These are phyloP conservation scores for Smallanthus sonchifolius DNA, from an alignment of 129 eudicot genomes.

Conservation along the genomic window DNA sequence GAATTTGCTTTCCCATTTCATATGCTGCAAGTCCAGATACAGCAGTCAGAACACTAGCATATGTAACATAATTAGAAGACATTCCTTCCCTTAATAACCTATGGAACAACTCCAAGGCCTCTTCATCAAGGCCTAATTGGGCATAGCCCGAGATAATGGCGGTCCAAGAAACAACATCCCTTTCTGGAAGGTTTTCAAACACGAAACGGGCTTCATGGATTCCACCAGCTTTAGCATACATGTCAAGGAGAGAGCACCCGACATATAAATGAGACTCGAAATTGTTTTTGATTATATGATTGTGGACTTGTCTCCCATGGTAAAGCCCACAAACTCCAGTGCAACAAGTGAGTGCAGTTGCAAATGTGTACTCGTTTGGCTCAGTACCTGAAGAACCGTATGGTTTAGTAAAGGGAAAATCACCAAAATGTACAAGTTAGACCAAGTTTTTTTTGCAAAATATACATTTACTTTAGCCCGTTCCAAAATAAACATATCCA, in stretches of 20 bases:
- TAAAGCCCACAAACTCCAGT: slow-evolving; percentile 41
- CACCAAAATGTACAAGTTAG: no score
- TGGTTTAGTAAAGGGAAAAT: slow-evolving; percentile 8
- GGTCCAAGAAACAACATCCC: slow-evolving; percentile 90
- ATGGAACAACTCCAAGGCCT: slow-evolving; percentile 65
- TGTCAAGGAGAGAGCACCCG: slow-evolving; percentile 93
- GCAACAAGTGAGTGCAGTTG: slow-evolving; percentile 76
- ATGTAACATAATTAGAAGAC: slow-evolving; percentile 71
- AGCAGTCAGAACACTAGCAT: slow-evolving; percentile 74
- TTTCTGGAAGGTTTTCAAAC: slow-evolving; percentile 62
- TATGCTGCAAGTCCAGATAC: slow-evolving; percentile 88
- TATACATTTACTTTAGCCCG: no score
- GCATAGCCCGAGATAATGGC: slow-evolving; percentile 93
- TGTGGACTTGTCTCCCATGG: slow-evolving; percentile 76
- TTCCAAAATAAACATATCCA: no score
- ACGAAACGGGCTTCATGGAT: slow-evolving; percentile 72
- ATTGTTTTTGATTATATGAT: slow-evolving; percentile 49
- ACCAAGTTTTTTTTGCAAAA: no score
- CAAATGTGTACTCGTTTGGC: slow-evolving; percentile 91
- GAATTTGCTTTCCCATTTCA: slow-evolving; percentile 88
- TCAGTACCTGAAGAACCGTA: slow-evolving; percentile 51
- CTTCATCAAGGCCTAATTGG: slow-evolving; percentile 73
- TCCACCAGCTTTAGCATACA: slow-evolving; percentile 84
- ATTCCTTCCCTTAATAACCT: slow-evolving; percentile 55
- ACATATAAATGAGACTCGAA: slow-evolving; percentile 69